A percentile compares a stretch with the other conserved stretches of the same genome.
Conservation (phyloP, 805 yeast genomes). For the Zygosaccharomyces rouxii region DNA sequence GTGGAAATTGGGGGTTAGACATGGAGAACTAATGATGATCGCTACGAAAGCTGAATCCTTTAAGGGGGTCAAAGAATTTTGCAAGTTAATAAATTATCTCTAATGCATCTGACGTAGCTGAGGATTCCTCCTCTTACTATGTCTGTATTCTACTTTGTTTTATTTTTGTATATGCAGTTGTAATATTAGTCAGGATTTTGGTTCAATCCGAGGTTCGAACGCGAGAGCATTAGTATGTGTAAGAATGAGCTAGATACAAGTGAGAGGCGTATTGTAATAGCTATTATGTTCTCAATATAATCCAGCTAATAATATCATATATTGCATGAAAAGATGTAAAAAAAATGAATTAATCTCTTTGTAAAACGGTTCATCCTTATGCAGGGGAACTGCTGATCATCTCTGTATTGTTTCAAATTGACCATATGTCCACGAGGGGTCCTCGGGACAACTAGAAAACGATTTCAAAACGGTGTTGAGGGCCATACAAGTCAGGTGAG, state of each 20-base stretch:
- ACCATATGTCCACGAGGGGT: slow-evolving; percentile 79
- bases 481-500: background rate
- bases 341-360: slow-evolving; percentile 96
- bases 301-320: no score
- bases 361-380: slow-evolving; percentile 99
- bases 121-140: background rate
- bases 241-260: background rate
- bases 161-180: background rate
- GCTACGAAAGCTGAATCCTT: slow-evolving; percentile 24
- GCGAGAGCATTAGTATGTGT: background rate
- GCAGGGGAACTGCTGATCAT: slow-evolving; percentile 99
- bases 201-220: slow-evolving; percentile 2
- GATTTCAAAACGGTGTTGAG: background rate
- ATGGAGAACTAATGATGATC: slow-evolving; percentile 16
- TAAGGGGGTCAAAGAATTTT: slow-evolving; percentile 16
- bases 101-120: background rate
- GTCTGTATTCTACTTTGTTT: background rate
- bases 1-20: slow-evolving; percentile 24
- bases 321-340: slow-evolving; percentile 41
- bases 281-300: no score
- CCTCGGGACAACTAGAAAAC: slow-evolving; percentile 10
- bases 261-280: no score
- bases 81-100: slow-evolving; percentile 16
- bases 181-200: background rate
- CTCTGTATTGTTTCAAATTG: slow-evolving; percentile 99